Base-by-base conservation (phyloP, 768 basidiomycete genomes). In the Leccinellum albellum region DNA sequence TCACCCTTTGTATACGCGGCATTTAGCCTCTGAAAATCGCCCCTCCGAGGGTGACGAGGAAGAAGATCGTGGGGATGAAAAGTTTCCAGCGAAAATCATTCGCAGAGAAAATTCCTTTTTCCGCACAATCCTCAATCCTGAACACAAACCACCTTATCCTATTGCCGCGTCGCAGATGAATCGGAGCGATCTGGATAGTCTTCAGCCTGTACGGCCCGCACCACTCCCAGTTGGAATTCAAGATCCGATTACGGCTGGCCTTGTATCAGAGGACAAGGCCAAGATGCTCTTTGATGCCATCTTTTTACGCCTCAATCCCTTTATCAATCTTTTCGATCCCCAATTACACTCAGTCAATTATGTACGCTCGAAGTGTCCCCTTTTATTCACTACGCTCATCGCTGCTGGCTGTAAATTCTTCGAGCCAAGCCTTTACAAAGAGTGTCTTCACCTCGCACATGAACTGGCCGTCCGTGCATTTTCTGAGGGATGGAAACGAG, bases 321-420 rank as follows among this genome's bases (percentile, higher is more conserved):
- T 94, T 71, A 85, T 94, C 73, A 90, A 89, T 68, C 78, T 94
- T 31, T 92, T 95, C 68, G 93, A 94, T 74, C 89, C 92, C 35
- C 76, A 82, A n/a, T 75, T 95, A 33, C 94, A 96, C 70, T 86
- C 93, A 0, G 79, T 87, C 50, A 66, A 77, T 33, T 94, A 93
- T 70, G 85, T 94, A 64, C 90, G 94, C 64, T 76, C 79, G 21
- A 86, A 82, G 60, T 94, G 86, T 53, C 86, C 89, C 1, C 85
- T 95, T 70, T 79, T 96, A 55, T 94, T 94, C 74, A 89, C 91
- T 20, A 84, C 87, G 24, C 80, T 95, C 55, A 78, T 94, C 65
- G 89, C 91, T 81, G 89, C 86, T 17, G 87, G 87, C 26, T 85
- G 86, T 77, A 92, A 92, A 70, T 94, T 94, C 64, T 92, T 88